Evolutionary conservation across 352 stramenopile species (phyloP).

Genomic region (Blastocystis sp.): DNA sequence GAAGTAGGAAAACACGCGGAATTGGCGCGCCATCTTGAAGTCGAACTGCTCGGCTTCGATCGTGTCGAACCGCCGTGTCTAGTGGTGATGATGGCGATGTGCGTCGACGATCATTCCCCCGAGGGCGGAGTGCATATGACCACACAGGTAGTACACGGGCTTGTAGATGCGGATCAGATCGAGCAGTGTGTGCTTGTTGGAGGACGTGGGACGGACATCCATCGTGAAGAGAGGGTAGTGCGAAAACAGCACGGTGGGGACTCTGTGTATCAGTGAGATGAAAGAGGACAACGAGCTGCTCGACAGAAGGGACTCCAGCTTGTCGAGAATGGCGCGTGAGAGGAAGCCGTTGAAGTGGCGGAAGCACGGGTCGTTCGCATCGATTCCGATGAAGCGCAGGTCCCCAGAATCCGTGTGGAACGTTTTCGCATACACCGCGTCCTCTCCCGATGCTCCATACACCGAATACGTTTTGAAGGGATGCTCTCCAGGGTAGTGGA

Average conservation of each 20-base stretch:
- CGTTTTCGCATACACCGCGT: slow-evolving; percentile 16
- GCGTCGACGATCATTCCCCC: slow-evolving; percentile 47
- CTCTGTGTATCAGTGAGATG: background rate
- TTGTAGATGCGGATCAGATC: slow-evolving; percentile 22
- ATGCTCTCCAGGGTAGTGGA: slow-evolving; percentile 31
- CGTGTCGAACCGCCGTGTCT: slow-evolving; percentile 58
- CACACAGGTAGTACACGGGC: slow-evolving; percentile 53
- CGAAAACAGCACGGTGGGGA: slow-evolving; percentile 49
- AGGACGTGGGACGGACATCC: slow-evolving; percentile 29
- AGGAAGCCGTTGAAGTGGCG: slow-evolving; percentile 62
- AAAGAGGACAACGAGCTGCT: background rate
- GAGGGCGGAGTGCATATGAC: slow-evolving; percentile 55
- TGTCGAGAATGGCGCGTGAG: background rate
- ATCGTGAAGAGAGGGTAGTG: slow-evolving; percentile 63
- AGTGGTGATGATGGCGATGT: background rate
- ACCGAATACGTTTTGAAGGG: slow-evolving; percentile 51
- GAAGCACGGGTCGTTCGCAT: slow-evolving; percentile 46
- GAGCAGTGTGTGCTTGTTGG: background rate
- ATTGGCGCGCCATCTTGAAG: slow-evolving; percentile 58
- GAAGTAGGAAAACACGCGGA: slow-evolving; percentile 64
- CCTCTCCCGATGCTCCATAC: slow-evolving; percentile 5
- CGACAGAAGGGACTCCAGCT: slow-evolving; percentile 9
- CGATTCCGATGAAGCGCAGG: slow-evolving; percentile 63
- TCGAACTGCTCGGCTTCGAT: slow-evolving; percentile 59
- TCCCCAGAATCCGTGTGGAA: slow-evolving; percentile 12